Base-by-base conservation (phyloP, 768 basidiomycete species). In the Leucogyrophana mollusca region DNA sequence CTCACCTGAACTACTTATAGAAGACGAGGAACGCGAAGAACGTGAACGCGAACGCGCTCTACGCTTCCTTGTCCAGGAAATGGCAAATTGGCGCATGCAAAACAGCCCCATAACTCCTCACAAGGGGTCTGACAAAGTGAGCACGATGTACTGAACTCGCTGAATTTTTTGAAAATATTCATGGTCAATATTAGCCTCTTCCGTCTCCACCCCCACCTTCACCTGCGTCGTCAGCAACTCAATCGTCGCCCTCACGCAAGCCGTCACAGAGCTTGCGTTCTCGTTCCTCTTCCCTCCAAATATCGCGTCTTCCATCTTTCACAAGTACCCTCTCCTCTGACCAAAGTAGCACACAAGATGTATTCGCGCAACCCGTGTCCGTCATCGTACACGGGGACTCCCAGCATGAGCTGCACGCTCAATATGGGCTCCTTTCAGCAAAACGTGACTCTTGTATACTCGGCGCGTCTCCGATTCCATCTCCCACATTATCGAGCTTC, bases 31-130 rank as follows among this genome's bases (percentile, higher is more conserved):
- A 11, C 52, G 56, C 34, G 61, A 61, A 20, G 59, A 66, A 35
- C 50, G 57, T 10, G 65, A 70, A 41, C 66, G 67, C 33, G 49
- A 62, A 34, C 68, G 68, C 8, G 54, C 69, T 0, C 61, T 71
- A 45, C 58, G 60, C 17, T 68, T 65, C 45, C 65, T 69, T 48
- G 57, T 69, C 3, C 66, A 62, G 24, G 65, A 69, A 51, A 69
- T 69, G 68, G 53, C 58, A 0, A 57, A 55, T 24, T 65, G 54
- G 51, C 57, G 59, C 16, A 48, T 57, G 1, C 43, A 54, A 2
- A 34, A 42, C 0, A 22, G 34, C 3, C 40, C 30, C 0, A 55
- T 50, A 47, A 43, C 53, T 1, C 66, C 5, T 2, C 41, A 38
- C 50, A 47, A 47, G 38, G 23, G 27, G 13, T 7, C 25, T 14